Evolutionary conservation across 2,329 filamentous ascomycete genomes (phyloP).

Genomic region (Penicillium sp.): DNA sequence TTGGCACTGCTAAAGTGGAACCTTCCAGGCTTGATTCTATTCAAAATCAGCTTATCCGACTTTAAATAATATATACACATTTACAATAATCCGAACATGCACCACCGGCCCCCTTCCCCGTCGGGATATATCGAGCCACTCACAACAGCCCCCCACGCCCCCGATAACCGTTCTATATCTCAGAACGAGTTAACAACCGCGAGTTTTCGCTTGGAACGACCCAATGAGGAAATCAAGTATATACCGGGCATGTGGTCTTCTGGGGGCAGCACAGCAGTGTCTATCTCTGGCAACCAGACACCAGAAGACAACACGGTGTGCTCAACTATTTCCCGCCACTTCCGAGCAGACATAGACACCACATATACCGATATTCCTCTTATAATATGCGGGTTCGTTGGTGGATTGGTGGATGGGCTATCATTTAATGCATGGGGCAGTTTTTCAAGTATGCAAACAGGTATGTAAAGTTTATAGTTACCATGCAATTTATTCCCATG

Average conservation of each 20-base stretch:
- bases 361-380: slow-evolving; percentile 31
- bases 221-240: slow-evolving; percentile 18
- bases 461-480: slow-evolving; percentile 22
- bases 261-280: slow-evolving; percentile 27
- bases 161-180: background rate
- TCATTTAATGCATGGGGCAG: slow-evolving; percentile 46
- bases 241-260: slow-evolving; percentile 22
- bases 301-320: slow-evolving; percentile 12
- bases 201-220: background rate
- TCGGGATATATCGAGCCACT: background rate
- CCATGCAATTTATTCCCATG: too few species aligned
- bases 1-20: background rate
- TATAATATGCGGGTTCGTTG: slow-evolving; percentile 40
- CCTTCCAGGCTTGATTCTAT: background rate
- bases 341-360: slow-evolving; percentile 25
- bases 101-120: background rate
- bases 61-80: background rate
- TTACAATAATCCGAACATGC: background rate
- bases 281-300: slow-evolving; percentile 20
- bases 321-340: slow-evolving; percentile 23
- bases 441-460: slow-evolving; percentile 47
- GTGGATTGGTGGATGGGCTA: slow-evolving; percentile 42
- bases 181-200: background rate
- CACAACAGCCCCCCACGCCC: background rate
- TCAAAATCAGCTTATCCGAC: background rate